Base-by-base conservation (phyloP, 2,329 filamentous ascomycete species). In the Sphaceloma murrayae region DNA sequence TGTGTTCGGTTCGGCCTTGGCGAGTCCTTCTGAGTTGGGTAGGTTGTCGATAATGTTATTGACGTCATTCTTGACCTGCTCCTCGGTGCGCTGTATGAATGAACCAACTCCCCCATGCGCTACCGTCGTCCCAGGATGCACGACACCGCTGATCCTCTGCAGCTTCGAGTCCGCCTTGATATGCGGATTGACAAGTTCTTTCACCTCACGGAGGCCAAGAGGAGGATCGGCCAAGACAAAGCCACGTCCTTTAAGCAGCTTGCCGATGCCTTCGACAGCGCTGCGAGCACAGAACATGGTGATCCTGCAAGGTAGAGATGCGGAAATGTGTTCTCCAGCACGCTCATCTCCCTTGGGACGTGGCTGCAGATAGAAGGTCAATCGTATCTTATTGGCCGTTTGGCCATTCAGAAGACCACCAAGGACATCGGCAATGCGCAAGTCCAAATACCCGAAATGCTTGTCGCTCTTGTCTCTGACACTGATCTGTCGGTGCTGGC, bases 1-100 rank as follows among this genome's bases (percentile, higher is more conserved):
- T 2, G 65, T 51, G 43, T 77, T 70, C 0, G 85, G 74, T 3
- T 89, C 78, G 66, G 81, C 78, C 51, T 80, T 74, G 0, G 83
- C 82, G 5, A 96, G 67, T 48, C 85, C 77, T 46, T 93, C 82
- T 7, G 74, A 78, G 54, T 80, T 80, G 18, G 80, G 75, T 29
- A 95, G 75, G 5, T 80, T 82, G 64, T 95, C 87, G 55, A 98
- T 94, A 58, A 96, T 85, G 31, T 78, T 79, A 60, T 85, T 75
- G 16, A 94, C 82, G 46, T 94, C 87, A 50, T 78, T 80, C 7
- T 82, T 81, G 48, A 94, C 82, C 62, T 96, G 87, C 54, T 96
- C 89, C 0, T 80, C 78, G 0, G 85, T 89, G 22, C 85, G 75
- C 36, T 66, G 62, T 43, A 63, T 56, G 48, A 65, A 66, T 5